Conservation (phyloP, 805 yeast species). For the Cyberlindnera mississippiensis region DNA sequence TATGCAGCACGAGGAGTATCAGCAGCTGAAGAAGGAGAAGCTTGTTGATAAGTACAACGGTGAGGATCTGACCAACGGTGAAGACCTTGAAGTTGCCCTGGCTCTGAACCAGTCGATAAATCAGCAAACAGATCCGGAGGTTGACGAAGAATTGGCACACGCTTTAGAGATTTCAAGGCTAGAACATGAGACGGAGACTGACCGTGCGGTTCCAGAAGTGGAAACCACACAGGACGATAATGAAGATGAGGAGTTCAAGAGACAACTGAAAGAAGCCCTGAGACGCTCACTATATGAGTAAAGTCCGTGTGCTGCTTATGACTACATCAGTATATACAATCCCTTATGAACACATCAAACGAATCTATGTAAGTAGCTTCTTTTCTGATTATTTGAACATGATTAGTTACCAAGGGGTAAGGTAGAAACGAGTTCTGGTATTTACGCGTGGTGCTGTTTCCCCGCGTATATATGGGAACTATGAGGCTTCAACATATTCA, state of each 20-base stretch:
- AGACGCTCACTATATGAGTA: conserved; percentile 23
- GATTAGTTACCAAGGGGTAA: no score
- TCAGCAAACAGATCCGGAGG: conserved; percentile 4
- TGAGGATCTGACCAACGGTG: conserved; percentile 15
- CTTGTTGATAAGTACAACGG: conserved; percentile 25
- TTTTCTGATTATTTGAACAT: no score
- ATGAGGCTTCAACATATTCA: no score
- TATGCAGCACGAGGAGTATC: conserved; percentile 19
- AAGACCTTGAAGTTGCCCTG: conserved; percentile 27
- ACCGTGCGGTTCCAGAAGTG: no score
- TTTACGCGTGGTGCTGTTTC: no score
- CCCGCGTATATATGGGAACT: no score
- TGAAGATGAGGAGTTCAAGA: conserved; percentile 16
- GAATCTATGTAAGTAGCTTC: no score
- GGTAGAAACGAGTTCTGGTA: no score
- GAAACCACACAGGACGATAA: no score
- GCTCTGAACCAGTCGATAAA: conserved; percentile 23
- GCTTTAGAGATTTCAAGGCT: conserved; percentile 14
- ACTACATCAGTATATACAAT: no score
- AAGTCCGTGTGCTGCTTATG: background rate
- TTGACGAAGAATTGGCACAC: conserved; percentile 11
- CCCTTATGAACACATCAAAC: no score
- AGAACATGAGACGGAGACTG: conserved; percentile 6
- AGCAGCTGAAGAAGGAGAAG: conserved; percentile 11
- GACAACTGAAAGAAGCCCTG: conserved; percentile 24